Evolutionary conservation across 2,329 filamentous ascomycete species (phyloP), one percentile per base, ranked within the genome.

Genomic region (Fusarium sp.): DNA sequence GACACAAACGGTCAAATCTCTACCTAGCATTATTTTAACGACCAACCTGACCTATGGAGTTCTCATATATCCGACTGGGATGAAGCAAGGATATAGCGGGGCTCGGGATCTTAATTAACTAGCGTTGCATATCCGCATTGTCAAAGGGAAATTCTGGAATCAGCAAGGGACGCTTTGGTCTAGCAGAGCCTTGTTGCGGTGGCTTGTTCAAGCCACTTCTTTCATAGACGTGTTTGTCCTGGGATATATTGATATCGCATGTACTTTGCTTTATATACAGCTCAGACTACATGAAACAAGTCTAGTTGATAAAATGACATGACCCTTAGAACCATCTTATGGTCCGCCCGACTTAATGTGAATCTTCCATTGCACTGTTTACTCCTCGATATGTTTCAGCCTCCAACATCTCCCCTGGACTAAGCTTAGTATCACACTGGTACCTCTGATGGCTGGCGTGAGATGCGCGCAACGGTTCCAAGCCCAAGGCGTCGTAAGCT

Each of bases 51-150:
- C 11, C 21, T 29, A 18, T 13, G 35, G 39, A 36, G 35, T 43
- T 47, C 18, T 45, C 20, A n/a, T 15, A 23, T 36, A 39, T 49
- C 20, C 23, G 25, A 31, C 23, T 36, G 14, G 15, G 37, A 35
- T 35, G 18, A 25, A 25, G n/a, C 39, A 42, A 54, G 35, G 36
- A 33, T 47, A 41, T 53, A 20, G 45, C 18, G 35, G 42, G 57
- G 31, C 37, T 63, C 33, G 25, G 49, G 47, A 67, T 45, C 27
- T 50, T 59, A 57, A 54, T 63, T 48, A 50, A 20, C 27, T 58
- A 58, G 53, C 37, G 37, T 17, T 39, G 43, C 42, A 36, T 46
- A 55, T 59, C 51, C 25, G 40, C 17, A 42, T 29, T 18, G 39
- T 27, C 27, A 33, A 42, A 43, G 40, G 11, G 46, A 29, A 23